Base-by-base conservation (phyloP, 441 rosid species). In the Dalechampia spathulata region DNA sequence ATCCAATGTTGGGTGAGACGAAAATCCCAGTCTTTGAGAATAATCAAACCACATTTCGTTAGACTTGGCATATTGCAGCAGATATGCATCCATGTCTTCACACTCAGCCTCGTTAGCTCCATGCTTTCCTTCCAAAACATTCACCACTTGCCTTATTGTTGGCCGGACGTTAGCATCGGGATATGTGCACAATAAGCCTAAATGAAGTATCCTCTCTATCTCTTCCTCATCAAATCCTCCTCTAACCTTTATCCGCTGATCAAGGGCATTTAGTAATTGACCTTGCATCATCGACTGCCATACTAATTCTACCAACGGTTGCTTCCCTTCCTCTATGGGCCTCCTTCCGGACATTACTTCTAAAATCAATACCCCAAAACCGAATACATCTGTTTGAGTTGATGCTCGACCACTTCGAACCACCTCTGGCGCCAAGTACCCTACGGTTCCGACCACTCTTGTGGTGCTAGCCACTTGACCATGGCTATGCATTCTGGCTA, bases 281-380 rank as follows among this genome's bases (percentile, higher is more conserved):
- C 75, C 87, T 57, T 64, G 69, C 51, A 67, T 74, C 80, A 77
- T 72, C 64, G 79, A n/a, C 10, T 72, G 65, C 86, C 79, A 77
- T 10, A 75, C 83, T 74, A 71, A 72, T 27, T 81, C 83, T 34
- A 86, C 73, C 49, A 90, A 61, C 0, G 57, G 65, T 16, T 78
- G 78, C 63, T 73, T 78, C 55, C 90, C 90, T 52, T 78, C 85
- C 47, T 80, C 91, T 17, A 80, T 66, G 11, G 93, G 90, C 52
- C 95, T 74, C 67, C 89, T 79, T 22, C 93, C 91, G 65, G 89
- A 81, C 75, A 82, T 72, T 2, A 83, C 89, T 72, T 91, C 96
- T 41, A 91, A 68, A 19, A 82, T 66, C 14, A 86, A 55, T 19
- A 82, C 59, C 21, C 90, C 95, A 11, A 84, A 78, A 5, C 93